Base-by-base conservation (phyloP, 495 filamentous ascomycete species). In the Aspergillus avenaceus region DNA sequence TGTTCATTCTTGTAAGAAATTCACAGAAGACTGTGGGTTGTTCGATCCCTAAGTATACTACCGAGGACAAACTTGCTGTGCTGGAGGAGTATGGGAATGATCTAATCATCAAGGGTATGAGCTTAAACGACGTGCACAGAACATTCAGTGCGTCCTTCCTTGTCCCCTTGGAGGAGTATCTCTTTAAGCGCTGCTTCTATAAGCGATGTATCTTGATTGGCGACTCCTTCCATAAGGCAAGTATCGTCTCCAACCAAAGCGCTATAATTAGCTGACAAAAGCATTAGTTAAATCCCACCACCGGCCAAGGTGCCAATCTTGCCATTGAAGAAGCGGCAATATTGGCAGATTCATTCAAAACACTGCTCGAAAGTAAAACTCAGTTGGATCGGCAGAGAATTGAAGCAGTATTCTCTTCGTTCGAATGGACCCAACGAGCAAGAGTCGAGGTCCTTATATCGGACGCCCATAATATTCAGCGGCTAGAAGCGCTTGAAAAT, bases 271-370 rank as follows among this genome's bases (percentile, higher is more conserved):
- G 26, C 26, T 5, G 5, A 11, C 9, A 24, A 41, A 32, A 8
- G 27, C 5, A 32, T 36, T 23, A 61, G 65, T 52, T 60, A 22
- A 66, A 53, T 44, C 46, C 49, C n/a, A 29, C 53, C 12, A 46
- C 42, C 5, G 71, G 63, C 2, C 62, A 63, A 45, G 71, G 69
- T 11, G 67, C 56, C 12, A 70, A 69, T 27, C 46, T 55, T 27
- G 66, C 67, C 5, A 67, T 74, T 18, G 69, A 74, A 53, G 58
- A 51, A 18, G 64, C 63, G 2, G 66, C 67, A 1, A 12, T 44
- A 8, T 28, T 51, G 1, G 40, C 13, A 24, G 40, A 51, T 19
- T 19, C 36, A 4, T 23, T 51, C 2, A 45, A 25, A 25, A 21
- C 24, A 13, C 5, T 26, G 13, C 2, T 47, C 6, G 45, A 23